phyloP scores from a whole-genome alignment of 495 filamentous ascomycete species.

The Lasiosphaeris hirsuta region DNA sequence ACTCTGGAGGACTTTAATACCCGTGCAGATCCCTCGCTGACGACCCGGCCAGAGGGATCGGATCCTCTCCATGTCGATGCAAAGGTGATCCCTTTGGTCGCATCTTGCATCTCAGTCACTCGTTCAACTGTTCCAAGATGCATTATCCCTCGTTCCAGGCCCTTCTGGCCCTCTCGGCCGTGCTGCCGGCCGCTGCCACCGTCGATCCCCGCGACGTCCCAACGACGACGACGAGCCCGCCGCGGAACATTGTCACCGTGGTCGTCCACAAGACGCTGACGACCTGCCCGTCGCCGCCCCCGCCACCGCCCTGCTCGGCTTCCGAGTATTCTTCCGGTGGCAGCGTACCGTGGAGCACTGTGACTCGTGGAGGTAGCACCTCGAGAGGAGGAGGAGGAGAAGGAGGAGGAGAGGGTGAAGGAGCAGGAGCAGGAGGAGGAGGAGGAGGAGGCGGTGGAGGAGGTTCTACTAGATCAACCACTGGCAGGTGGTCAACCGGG shows the following conservation, averaged over 20 bases:
- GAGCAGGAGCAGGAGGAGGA: no score
- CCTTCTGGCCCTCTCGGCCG: slow-evolving; percentile 22
- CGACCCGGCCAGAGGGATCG: no score
- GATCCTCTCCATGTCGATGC: not conserved
- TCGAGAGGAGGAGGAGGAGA: no score
- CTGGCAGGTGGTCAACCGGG: no score
- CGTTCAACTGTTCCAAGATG: slow-evolving; percentile 17
- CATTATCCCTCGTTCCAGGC: slow-evolving; percentile 24
- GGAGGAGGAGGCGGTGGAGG: no score
- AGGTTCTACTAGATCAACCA: no score
- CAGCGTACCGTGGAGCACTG: not conserved
- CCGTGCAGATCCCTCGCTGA: no score
- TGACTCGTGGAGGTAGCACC: no score
- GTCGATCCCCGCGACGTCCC: not conserved
- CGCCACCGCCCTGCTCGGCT: slow-evolving; percentile 18
- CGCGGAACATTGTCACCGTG: slow-evolving; percentile 18
- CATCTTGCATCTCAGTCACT: slow-evolving; percentile 14
- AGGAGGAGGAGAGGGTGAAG: no score
- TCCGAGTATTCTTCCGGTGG: slow-evolving; percentile 2
- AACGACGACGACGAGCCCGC: slow-evolving; percentile 6
- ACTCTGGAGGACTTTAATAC: no score
- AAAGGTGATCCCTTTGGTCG: not conserved
- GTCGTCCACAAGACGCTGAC: slow-evolving; percentile 23
- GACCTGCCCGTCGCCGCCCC: slow-evolving; percentile 18
- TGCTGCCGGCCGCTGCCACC: slow-evolving; percentile 15